Percentiles rank a stretch among this genome's conserved stretches.
phyloP scores from a whole-genome alignment of 176 grass and related monocot species.

The Rhynchospora pubera region DNA sequence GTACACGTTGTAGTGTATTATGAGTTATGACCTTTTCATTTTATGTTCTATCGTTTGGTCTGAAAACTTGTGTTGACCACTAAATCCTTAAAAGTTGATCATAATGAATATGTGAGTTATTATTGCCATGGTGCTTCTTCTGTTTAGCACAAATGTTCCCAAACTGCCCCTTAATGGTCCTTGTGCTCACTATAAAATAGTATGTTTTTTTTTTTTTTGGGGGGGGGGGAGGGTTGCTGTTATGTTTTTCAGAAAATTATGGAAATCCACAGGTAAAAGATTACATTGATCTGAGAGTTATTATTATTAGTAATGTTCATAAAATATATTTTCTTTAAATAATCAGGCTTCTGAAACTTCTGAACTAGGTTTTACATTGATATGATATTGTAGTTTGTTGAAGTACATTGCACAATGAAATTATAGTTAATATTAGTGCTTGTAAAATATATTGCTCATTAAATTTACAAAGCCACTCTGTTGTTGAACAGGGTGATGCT shows the following conservation, averaged over 20 bases:
- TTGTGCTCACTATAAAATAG: not conserved
- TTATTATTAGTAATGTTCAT: too few relatives aligned
- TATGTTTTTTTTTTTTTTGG: not conserved
- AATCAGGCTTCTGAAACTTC: too few relatives aligned
- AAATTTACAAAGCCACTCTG: not conserved
- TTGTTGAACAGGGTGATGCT: constrained; percentile 50
- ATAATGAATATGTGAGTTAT: too few relatives aligned
- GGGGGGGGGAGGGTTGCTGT: too few relatives aligned
- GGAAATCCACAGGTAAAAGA: too few relatives aligned
- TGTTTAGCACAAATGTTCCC: not conserved
- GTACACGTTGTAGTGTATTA: not conserved
- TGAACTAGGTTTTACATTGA: not conserved
- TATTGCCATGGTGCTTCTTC: not conserved
- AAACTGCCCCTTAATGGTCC: too few relatives aligned
- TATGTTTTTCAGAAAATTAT: too few relatives aligned
- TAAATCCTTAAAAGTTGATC: too few relatives aligned
- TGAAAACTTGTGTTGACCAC: not conserved
- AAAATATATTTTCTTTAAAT: not conserved
- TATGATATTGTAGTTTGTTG: not conserved
- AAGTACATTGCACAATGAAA: not conserved
- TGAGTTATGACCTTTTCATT: not conserved
- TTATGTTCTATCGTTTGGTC: not conserved
- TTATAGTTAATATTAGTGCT: not conserved
- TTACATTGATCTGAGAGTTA: too few relatives aligned
- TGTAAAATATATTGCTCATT: not conserved